These are phyloP conservation scores for Pseudomicrostroma phylloplanum DNA, from an alignment of 1,284 basidiomycete species.

Conservation along the genomic window DNA sequence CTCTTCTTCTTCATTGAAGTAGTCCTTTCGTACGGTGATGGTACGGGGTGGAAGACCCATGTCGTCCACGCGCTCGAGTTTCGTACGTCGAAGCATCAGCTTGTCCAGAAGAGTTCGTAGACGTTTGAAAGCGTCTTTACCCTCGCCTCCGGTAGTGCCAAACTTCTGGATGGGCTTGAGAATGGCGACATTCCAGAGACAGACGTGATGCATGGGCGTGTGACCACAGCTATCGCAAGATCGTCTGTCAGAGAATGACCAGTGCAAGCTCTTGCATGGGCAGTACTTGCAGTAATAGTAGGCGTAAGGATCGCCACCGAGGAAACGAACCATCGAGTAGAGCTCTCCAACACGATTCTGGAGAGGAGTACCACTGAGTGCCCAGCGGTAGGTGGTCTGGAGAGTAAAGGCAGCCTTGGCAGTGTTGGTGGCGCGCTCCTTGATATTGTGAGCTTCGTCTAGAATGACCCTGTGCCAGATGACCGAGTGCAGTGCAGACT, in stretches of 20 bases:
- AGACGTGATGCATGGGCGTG: conserved; percentile 85
- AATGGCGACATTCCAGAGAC: conserved; percentile 52
- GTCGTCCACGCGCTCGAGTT: conserved; percentile 93
- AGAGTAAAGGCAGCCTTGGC: conserved; percentile 92
- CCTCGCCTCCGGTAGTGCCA: conserved; percentile 41
- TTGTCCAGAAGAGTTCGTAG: conserved; percentile 68
- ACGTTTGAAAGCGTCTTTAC: conserved; percentile 40
- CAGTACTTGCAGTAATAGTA: conserved; percentile 65
- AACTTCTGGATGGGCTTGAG: conserved; percentile 47
- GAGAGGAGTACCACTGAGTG: conserved; percentile 88
- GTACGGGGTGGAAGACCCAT: conserved; percentile 92
- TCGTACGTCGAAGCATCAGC: conserved; percentile 76
- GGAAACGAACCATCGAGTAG: conserved; percentile 72
- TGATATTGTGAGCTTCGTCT: conserved; percentile 93
- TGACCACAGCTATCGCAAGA: conserved; percentile 86
- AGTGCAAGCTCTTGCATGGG: conserved; percentile 80
- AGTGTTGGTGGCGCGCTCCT: conserved; percentile 88
- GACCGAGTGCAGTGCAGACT: conserved; percentile 75
- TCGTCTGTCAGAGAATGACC: conserved; percentile 76
- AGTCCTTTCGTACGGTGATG: conserved; percentile 79
- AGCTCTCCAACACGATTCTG: conserved; percentile 84
- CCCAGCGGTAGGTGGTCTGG: conserved; percentile 78
- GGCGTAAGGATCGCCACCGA: conserved; percentile 34
- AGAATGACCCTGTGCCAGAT: conserved; percentile 45
- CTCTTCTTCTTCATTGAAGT: conserved; percentile 93